A percentile compares a stretch with the other conserved stretches of the same genome.
phyloP scores from a whole-genome alignment of 306 rosid genomes.

The Trifolium dubium region DNA sequence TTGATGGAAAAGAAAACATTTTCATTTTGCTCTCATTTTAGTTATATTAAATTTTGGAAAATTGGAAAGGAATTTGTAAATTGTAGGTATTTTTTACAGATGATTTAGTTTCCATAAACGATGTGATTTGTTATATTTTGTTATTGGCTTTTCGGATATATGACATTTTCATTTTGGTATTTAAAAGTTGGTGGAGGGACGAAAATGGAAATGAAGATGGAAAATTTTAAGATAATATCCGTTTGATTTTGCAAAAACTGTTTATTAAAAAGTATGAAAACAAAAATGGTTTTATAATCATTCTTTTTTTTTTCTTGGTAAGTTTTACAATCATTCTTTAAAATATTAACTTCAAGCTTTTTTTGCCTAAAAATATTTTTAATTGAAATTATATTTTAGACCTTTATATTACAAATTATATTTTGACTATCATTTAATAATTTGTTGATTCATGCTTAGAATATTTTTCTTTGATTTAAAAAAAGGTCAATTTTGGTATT shows the following conservation, averaged over 20 bases:
- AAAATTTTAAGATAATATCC: neutral
- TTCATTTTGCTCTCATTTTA: neutral
- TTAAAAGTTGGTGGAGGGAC: neutral
- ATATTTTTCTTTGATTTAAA: too few relatives aligned
- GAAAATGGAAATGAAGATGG: neutral
- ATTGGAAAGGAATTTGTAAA: constrained; percentile 37
- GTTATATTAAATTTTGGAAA: constrained; percentile 6
- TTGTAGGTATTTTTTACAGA: constrained; percentile 12
- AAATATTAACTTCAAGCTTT: too few relatives aligned
- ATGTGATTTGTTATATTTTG: neutral
- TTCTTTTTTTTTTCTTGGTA: too few relatives aligned
- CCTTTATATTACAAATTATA: too few relatives aligned
- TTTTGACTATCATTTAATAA: too few relatives aligned
- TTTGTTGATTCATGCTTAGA: too few relatives aligned
- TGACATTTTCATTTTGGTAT: neutral
- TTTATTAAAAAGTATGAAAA: neutral
- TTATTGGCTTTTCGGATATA: neutral
- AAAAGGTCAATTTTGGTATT: too few relatives aligned
- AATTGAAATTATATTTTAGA: too few relatives aligned
- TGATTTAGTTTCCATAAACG: constrained; percentile 9
- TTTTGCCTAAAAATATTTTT: too few relatives aligned
- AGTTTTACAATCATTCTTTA: neutral
- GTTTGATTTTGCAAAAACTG: neutral
- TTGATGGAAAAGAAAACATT: neutral
- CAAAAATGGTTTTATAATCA: neutral